A percentile compares a stretch with the other conserved stretches of the same genome.
Evolutionary conservation across 2,329 filamentous ascomycete genomes (phyloP).

Genomic region (Periconia macrospinosa): DNA sequence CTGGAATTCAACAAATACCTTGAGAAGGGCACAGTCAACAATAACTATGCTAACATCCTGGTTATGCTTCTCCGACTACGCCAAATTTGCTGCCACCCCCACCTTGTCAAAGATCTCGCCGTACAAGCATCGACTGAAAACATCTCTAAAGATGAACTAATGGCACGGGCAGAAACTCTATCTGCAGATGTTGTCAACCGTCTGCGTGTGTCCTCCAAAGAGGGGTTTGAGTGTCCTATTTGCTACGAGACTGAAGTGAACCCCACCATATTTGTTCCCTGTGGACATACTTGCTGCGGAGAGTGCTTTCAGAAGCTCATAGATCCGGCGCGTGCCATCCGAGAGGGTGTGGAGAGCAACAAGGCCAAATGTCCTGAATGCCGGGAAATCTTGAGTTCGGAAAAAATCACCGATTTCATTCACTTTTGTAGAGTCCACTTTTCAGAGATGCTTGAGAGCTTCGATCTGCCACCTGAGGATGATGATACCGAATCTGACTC

Average conservation of each 20-base stretch:
- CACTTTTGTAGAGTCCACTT: constrained; percentile 75
- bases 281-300: constrained; percentile 77
- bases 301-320: constrained; percentile 73
- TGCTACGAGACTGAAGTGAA: constrained; percentile 78
- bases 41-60: constrained; percentile 77
- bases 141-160: constrained; percentile 58
- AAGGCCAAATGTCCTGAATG: constrained; percentile 74
- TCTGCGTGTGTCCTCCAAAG: constrained; percentile 55
- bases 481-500: constrained; percentile 19
- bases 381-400: constrained; percentile 65
- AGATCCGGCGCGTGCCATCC: constrained; percentile 62
- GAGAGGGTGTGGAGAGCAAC: constrained; percentile 54
- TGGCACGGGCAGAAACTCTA: constrained; percentile 65
- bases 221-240: constrained; percentile 76
- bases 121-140: constrained; percentile 63
- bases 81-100: constrained; percentile 78
- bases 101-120: constrained; percentile 68
- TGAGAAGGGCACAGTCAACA: constrained; percentile 66
- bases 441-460: constrained; percentile 51
- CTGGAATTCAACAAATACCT: constrained; percentile 78
- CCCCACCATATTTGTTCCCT: constrained; percentile 77
- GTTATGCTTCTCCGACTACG: constrained; percentile 79
- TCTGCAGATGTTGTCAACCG: constrained; percentile 64
- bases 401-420: constrained; percentile 71
- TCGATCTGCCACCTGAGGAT: constrained; percentile 10